Evolutionary conservation across 129 eudicot genomes (phyloP).

Genomic region (Calendula officinalis): DNA sequence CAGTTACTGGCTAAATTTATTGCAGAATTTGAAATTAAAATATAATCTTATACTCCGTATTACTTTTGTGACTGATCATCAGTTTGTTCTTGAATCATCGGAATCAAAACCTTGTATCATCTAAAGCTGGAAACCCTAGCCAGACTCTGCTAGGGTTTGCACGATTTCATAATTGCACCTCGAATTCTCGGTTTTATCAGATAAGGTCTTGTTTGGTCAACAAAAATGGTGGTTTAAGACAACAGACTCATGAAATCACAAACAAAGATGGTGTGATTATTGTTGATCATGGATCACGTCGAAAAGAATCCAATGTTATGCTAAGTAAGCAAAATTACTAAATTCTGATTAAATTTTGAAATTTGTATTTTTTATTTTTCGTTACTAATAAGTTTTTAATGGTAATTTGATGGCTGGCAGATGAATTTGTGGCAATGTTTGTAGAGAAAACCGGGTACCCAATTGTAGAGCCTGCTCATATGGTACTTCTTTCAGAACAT

Average conservation of each 20-base stretch:
- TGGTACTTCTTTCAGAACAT: conserved; percentile 44
- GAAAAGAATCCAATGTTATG: conserved; percentile 85
- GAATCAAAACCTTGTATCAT: conserved; percentile 26
- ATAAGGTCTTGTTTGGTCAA: conserved; percentile 46
- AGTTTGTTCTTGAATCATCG: conserved; percentile 28
- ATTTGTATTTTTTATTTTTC: not conserved
- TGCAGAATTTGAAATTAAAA: not conserved
- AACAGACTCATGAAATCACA: conserved; percentile 40
- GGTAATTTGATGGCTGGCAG: conserved; percentile 43
- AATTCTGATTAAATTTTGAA: conserved; percentile 1
- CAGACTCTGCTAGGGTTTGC: conserved; percentile 32
- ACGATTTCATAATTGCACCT: conserved; percentile 19
- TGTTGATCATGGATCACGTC: conserved; percentile 94
- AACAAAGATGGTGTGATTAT: conserved; percentile 74
- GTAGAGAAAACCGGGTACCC: conserved; percentile 75
- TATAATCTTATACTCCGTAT: not conserved
- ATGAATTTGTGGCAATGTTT: conserved; percentile 89
- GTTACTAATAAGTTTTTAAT: conserved; percentile 2
- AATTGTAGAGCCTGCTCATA: conserved; percentile 96
- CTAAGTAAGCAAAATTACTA: conserved; percentile 47
- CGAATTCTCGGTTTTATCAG: conserved; percentile 30
- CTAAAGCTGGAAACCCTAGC: conserved; percentile 32
- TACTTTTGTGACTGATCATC: conserved; percentile 4
- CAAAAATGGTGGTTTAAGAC: conserved; percentile 45
- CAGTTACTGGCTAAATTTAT: not conserved